phyloP scores from a whole-genome alignment of 192 early-diverging fungal species.

The Paraglomus brasilianum region DNA sequence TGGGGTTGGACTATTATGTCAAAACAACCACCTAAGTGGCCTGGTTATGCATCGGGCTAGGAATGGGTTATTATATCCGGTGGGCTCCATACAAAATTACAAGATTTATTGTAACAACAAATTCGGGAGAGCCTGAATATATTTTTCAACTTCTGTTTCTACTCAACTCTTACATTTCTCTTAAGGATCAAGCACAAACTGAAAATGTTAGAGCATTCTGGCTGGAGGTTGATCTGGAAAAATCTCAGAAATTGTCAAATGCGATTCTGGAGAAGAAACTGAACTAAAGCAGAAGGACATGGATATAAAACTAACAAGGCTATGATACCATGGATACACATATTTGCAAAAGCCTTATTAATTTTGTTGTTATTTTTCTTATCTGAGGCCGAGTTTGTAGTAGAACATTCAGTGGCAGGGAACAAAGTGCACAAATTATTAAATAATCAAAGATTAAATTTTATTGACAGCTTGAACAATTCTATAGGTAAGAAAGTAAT shows the following conservation, averaged over 20 bases:
- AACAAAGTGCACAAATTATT: slow-evolving; percentile 6
- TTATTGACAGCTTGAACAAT: slow-evolving; percentile 13
- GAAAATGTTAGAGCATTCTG: slow-evolving; percentile 9
- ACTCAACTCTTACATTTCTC: not conserved
- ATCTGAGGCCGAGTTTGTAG: slow-evolving; percentile 4
- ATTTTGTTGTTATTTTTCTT: slow-evolving; percentile 7
- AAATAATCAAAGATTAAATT: slow-evolving; percentile 13
- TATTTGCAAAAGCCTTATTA: slow-evolving; percentile 8
- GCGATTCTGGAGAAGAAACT: slow-evolving; percentile 11
- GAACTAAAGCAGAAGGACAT: slow-evolving; percentile 9
- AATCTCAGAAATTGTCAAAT: not conserved
- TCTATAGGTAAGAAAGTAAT: slow-evolving; percentile 12
- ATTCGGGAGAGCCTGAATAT: slow-evolving; percentile 4
- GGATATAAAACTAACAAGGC: slow-evolving; percentile 11
- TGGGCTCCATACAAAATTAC: slow-evolving; percentile 11
- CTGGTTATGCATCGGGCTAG: not conserved
- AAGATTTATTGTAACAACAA: not conserved
- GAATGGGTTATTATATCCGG: slow-evolving; percentile 14
- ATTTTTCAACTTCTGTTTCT: slow-evolving; percentile 8
- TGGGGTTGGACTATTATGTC: not conserved
- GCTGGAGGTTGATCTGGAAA: slow-evolving; percentile 3
- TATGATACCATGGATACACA: slow-evolving; percentile 8
- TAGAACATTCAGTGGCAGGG: slow-evolving; percentile 12
- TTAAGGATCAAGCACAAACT: slow-evolving; percentile 10
- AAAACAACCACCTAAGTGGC: slow-evolving; percentile 7